Conservation (phyloP, 1,284 basidiomycete species). For the Cryptococcus deneoformans region DNA sequence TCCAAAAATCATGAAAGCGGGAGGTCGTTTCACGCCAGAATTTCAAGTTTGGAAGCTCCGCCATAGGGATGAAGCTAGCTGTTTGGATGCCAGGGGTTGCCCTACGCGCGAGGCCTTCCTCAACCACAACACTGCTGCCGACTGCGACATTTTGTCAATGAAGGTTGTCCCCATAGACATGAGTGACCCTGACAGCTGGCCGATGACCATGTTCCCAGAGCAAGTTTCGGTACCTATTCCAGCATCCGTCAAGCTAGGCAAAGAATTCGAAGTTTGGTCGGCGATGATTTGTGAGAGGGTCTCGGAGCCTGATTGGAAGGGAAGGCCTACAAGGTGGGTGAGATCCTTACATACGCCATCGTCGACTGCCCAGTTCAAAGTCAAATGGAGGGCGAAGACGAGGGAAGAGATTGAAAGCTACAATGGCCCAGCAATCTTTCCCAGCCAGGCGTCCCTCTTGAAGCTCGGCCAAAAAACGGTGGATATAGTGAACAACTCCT, state of each 20-base stretch:
- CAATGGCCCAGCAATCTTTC: neutral
- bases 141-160: neutral
- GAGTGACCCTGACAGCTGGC: neutral
- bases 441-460: neutral
- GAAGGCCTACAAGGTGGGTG: constrained; percentile 9
- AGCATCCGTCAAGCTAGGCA: neutral
- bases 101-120: neutral
- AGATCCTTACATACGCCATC: neutral
- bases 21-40: neutral
- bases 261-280: neutral
- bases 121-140: neutral
- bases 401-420: constrained; percentile 4
- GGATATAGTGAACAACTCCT: too few species aligned
- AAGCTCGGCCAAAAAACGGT: too few species aligned
- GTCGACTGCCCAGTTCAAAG: neutral
- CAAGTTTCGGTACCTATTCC: neutral
- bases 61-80: neutral
- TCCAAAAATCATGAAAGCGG: neutral
- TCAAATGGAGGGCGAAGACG: constrained; percentile 2
- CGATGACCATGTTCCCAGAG: neutral
- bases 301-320: constrained; percentile 3
- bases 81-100: neutral
- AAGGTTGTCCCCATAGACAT: neutral
- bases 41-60: neutral
- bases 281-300: neutral